A percentile compares a stretch with the other conserved stretches of the same genome.
These are phyloP conservation scores for Podaxis sp. DNA, from an alignment of 768 basidiomycete genomes.

Conservation along the genomic window DNA sequence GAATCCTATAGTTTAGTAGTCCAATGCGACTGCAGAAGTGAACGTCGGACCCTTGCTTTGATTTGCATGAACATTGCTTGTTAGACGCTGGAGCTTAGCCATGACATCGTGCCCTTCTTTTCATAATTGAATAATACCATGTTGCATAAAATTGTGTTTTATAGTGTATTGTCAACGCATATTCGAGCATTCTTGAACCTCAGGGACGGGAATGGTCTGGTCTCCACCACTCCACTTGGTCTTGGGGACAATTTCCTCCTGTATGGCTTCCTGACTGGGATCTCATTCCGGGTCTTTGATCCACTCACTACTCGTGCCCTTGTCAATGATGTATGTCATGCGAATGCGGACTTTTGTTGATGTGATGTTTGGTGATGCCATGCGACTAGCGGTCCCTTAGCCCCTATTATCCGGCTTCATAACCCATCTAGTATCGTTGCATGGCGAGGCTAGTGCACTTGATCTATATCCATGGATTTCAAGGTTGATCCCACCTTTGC, in stretches of 20 bases:
- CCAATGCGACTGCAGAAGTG: too few relatives aligned
- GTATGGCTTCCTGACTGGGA: background rate
- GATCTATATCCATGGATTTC: conserved; percentile 57
- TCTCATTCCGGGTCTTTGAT: background rate
- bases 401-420: background rate
- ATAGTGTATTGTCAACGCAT: too few relatives aligned
- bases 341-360: background rate
- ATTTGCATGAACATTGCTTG: too few relatives aligned
- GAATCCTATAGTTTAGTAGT: conserved; percentile 15
- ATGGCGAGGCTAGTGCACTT: conserved; percentile 36
- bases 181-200: too few relatives aligned
- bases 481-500: conserved; percentile 30
- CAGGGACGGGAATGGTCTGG: too few relatives aligned
- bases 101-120: too few relatives aligned
- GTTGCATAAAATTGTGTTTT: background rate
- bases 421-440: background rate
- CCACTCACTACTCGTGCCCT: background rate
- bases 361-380: background rate
- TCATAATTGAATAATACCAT: background rate
- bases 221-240: too few relatives aligned
- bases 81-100: too few relatives aligned
- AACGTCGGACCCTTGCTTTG: too few relatives aligned
- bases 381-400: background rate
- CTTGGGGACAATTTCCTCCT: too few relatives aligned
- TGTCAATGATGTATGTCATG: too few relatives aligned